phyloP scores from a whole-genome alignment of 441 rosid species.

The Erysimum cheiri region DNA sequence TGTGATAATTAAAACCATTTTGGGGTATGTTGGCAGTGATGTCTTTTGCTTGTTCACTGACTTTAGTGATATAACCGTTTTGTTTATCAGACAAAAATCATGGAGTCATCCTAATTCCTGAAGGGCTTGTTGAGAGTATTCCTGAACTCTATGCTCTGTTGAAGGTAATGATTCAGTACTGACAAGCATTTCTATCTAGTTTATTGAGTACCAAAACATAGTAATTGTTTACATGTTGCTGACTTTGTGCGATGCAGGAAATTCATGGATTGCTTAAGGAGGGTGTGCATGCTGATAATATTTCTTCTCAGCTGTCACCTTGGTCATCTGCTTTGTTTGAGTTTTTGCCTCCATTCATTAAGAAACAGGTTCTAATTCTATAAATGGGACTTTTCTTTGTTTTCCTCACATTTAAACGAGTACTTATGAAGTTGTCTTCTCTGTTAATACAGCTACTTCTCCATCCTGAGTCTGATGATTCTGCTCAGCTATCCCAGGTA shows the following conservation, averaged over 20 bases:
- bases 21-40: constrained; percentile 23
- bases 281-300: constrained; percentile 69
- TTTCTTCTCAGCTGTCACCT: constrained; percentile 90
- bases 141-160: constrained; percentile 95
- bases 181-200: constrained; percentile 10
- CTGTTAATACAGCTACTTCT: constrained; percentile 79
- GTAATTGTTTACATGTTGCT: constrained; percentile 11
- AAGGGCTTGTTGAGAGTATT: constrained; percentile 96
- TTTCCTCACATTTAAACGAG: constrained; percentile 19
- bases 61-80: constrained; percentile 32
- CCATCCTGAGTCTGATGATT: constrained; percentile 94
- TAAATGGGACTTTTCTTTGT: constrained; percentile 26
- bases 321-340: constrained; percentile 98
- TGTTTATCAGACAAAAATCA: constrained; percentile 77
- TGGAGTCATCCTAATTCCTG: constrained; percentile 95
- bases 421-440: constrained; percentile 41
- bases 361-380: constrained; percentile 71
- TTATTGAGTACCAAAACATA: neutral
- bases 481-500: constrained; percentile 99
- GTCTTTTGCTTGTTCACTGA: constrained; percentile 19
- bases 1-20: constrained; percentile 37
- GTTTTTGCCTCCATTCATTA: constrained; percentile 91
- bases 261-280: constrained; percentile 84
- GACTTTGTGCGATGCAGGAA: constrained; percentile 62
- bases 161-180: constrained; percentile 60